Evolutionary conservation across 208 protist species (phyloP).

Genomic region (Acanthamoeba sp.): DNA sequence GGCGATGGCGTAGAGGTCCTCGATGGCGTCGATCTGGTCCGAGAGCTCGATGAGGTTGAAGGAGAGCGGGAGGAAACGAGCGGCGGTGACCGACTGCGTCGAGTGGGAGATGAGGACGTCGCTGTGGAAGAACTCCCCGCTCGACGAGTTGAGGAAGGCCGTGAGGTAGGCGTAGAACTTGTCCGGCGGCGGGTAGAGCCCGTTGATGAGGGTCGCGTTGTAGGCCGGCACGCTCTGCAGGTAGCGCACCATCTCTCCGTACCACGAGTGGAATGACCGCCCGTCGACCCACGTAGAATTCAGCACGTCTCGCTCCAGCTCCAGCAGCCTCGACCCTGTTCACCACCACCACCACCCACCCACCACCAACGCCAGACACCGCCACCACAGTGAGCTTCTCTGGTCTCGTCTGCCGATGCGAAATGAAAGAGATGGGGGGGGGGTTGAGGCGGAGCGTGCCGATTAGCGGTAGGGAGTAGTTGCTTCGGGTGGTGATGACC

Average conservation of each 20-base stretch:
- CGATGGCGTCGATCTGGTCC: slow-evolving; percentile 61
- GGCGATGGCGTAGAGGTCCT: not conserved
- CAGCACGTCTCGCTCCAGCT: not conserved
- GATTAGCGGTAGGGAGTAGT: not conserved
- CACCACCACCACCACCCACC: not conserved
- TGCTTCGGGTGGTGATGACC: not conserved
- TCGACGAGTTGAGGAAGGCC: not conserved
- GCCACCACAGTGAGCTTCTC: too few relatives aligned
- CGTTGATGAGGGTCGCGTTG: slow-evolving; percentile 34
- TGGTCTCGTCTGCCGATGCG: too few relatives aligned
- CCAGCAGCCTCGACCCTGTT: not conserved
- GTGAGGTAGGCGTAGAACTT: slow-evolving; percentile 50
- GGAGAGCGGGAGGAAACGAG: slow-evolving; percentile 11
- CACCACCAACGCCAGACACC: too few relatives aligned
- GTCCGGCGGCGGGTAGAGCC: slow-evolving; percentile 37
- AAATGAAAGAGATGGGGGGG: too few relatives aligned
- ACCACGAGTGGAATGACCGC: slow-evolving; percentile 23
- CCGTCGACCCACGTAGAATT: not conserved
- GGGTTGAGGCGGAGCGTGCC: not conserved
- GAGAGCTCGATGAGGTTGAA: slow-evolving; percentile 49
- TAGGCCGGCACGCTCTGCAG: slow-evolving; percentile 26
- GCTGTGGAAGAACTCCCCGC: slow-evolving; percentile 23
- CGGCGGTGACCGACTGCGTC: not conserved
- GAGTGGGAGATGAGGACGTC: not conserved
- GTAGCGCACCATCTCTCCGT: slow-evolving; percentile 3